Base-by-base conservation (phyloP, 306 rosid species). In the Cucurbita maxima region DNA sequence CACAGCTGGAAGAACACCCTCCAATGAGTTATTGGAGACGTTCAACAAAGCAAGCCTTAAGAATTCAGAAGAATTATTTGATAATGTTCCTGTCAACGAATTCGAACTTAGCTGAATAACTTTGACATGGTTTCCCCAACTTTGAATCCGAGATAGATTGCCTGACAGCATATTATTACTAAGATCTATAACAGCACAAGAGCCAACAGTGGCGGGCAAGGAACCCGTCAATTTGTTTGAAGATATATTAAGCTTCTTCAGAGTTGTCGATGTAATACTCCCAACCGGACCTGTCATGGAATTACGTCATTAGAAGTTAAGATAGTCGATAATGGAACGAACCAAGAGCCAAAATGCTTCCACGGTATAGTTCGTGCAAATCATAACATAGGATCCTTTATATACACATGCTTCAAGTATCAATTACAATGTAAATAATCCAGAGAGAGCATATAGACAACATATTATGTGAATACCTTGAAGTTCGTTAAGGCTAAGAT, bases 41-140 rank as follows among this genome's bases (percentile, higher is more conserved):
- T 83, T 75, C 44, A 90, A 83, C 18, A 79, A 66, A 62, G 87
- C 76, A 73, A 90, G 79, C 89, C 92, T 82, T 72, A 85, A 81
- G 61, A 90, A 85, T 57, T 87, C 87, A 73, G 87, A 67, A 68
- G 87, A 85, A 80, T 82, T 73, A 15, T 84, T 77, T 37, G 88
- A 82, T 22, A 88, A 81, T 61, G 78, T 81, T 80, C 95, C 97
- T 8, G 72, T 76, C 79, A 90, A 77, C 9, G 81, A 82, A 82
- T 90, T 90, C 47, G 86, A 82, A 77, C 88, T 87, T 55, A 90
- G 71, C 82, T 84, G 85, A 81, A 90, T 79, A 58, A 87, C 86
- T 82, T 90, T 90, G 7, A 88, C 85, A 81, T 88, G 82, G 80
- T 88, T 87, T 44, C 95, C 95, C 97, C 97, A 90, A 77, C 81